Base-by-base conservation (phyloP, 768 basidiomycete genomes). In the Kwoniella pini region DNA sequence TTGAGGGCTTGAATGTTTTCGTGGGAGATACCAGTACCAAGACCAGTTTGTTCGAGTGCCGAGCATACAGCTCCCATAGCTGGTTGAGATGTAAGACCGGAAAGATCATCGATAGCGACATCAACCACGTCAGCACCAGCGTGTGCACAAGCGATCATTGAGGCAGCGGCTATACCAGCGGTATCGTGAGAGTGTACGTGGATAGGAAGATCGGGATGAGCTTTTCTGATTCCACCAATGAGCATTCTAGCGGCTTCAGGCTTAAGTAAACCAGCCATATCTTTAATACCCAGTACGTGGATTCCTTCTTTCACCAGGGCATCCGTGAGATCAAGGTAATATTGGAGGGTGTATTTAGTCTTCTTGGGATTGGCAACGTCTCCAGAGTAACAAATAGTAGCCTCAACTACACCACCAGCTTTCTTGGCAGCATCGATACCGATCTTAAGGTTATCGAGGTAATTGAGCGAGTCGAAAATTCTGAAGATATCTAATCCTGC, bases 161-260 rank as follows among this genome's bases (percentile, higher is more conserved):
- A 92, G n/a, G 95, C 91, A 48, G 91, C 83, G 27, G 96, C 90
- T 71, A 99, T 98, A 80, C 96, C 96, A 52, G 96, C 96, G 27
- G 96, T 99, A 80, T 99, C 96, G 80, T 99, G 96, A 12, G 96
- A 97, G 82, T 99, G 96, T 36, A 99, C 95, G 78, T 99, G 96
- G 78, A 99, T 98, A 28, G 96, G 94, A 57, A 99, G 85, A 77
- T 96, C 93, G 39, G 96, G 96, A 80, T 98, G 89, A 70, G 91
- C 93, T 82, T 90, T 86, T 76, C 96, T 86, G 80, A 99, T 95
- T 12, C 93, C 88, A 67, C 91, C 88, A 74, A 99, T 87, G 66
- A 99, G 87, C 45, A 94, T 76, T 65, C 82, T 95, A 12, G 95
- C 96, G 44, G 96, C 88, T 75, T 91, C 84, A 21, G 96, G 96